phyloP scores from a whole-genome alignment of 2,329 filamentous ascomycete genomes.

The Fusarium miscanthi region DNA sequence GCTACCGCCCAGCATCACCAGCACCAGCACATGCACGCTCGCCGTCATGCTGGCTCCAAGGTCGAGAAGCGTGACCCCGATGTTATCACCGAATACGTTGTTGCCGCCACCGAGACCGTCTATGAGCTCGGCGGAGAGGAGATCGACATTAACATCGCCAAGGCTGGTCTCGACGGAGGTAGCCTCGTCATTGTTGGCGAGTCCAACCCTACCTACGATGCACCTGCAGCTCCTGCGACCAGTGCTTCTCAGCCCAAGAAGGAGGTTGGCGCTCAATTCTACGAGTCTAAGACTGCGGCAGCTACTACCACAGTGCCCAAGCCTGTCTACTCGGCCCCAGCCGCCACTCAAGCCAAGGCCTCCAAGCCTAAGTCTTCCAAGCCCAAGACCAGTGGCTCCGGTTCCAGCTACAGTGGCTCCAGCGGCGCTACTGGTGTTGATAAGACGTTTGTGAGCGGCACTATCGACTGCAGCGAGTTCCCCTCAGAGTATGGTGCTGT shows the following conservation, averaged over 20 bases:
- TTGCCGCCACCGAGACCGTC: constrained; percentile 72
- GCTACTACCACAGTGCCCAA: constrained; percentile 46
- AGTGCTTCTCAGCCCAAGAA: constrained; percentile 51
- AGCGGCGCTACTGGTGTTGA: constrained; percentile 64
- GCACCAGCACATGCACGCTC: constrained; percentile 69
- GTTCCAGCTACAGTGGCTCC: constrained; percentile 39
- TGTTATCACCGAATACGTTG: constrained; percentile 64
- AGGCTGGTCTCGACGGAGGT: constrained; percentile 77
- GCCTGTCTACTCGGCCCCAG: constrained; percentile 26
- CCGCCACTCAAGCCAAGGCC: constrained; percentile 43
- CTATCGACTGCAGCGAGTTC: constrained; percentile 77
- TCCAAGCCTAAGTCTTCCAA: constrained; percentile 38
- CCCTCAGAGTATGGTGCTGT: constrained; percentile 85
- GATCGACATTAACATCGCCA: constrained; percentile 72
- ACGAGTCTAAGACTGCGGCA: constrained; percentile 57
- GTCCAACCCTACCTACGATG: constrained; percentile 62
- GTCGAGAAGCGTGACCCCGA: constrained; percentile 60
- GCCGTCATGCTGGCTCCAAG: constrained; percentile 61
- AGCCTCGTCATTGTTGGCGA: constrained; percentile 74
- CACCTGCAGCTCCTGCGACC: constrained; percentile 55
- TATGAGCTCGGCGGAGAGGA: constrained; percentile 76
- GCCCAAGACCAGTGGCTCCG: constrained; percentile 38
- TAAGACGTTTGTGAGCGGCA: constrained; percentile 78
- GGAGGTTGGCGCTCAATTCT: constrained; percentile 61
- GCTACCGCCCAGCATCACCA: constrained; percentile 69